Evolutionary conservation across 805 yeast genomes (phyloP).

Genomic region (Kuraishia piskuri): DNA sequence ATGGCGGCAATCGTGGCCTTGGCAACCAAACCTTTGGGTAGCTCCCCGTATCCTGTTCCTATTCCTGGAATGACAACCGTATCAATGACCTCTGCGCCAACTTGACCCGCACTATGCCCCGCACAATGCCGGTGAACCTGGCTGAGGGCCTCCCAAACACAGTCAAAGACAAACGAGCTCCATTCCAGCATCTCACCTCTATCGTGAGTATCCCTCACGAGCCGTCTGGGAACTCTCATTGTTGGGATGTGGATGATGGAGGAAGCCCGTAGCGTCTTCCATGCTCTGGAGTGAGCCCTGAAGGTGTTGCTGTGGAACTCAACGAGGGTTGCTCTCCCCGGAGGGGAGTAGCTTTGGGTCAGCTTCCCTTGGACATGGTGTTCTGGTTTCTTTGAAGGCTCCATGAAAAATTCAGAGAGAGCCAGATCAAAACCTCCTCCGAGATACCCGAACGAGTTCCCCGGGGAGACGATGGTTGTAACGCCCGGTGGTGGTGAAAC

Average conservation of each 20-base stretch:
- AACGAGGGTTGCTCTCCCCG: constrained; percentile 20
- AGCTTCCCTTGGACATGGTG: background rate
- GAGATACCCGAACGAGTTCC: constrained; percentile 39
- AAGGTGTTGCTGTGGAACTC: constrained; percentile 15
- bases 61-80: constrained; percentile 27
- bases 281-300: constrained; percentile 17
- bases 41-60: constrained; percentile 30
- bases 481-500: constrained; percentile 8
- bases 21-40: constrained; percentile 23
- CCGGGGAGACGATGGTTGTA: constrained; percentile 37
- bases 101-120: constrained; percentile 2
- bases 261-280: constrained; percentile 18
- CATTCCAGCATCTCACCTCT: constrained; percentile 2
- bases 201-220: constrained; percentile 5
- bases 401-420: constrained; percentile 20
- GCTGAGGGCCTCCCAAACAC: constrained; percentile 26
- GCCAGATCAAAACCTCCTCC: constrained; percentile 44
- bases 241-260: constrained; percentile 29
- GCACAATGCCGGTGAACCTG: background rate
- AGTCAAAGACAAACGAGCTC: constrained; percentile 23
- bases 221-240: constrained; percentile 26
- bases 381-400: background rate
- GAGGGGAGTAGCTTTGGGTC: constrained; percentile 24
- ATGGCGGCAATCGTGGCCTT: constrained; percentile 28
- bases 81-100: constrained; percentile 12